These are phyloP conservation scores for Lachnellula suecica DNA, from an alignment of 2,329 filamentous ascomycete species.

Conservation along the genomic window DNA sequence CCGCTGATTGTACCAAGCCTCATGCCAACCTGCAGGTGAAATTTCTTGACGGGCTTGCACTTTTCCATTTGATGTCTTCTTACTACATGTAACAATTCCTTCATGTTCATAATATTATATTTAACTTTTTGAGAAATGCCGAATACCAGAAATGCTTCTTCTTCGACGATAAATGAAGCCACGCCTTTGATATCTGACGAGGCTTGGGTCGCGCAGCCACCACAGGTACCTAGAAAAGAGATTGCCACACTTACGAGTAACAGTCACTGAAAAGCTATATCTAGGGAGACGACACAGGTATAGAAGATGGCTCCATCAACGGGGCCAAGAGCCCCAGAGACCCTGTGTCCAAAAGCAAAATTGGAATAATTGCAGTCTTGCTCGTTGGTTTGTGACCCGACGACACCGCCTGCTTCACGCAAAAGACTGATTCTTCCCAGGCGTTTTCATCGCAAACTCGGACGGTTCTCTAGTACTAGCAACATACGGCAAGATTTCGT, in stretches of 20 bases:
- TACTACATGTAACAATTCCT: too few species aligned
- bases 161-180: neutral
- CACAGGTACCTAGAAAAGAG: neutral
- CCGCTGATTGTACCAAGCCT: too few species aligned
- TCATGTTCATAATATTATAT: too few species aligned
- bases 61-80: too few species aligned
- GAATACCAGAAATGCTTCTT: too few species aligned
- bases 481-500: constrained; percentile 61
- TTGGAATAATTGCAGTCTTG: constrained; percentile 23
- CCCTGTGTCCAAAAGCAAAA: neutral
- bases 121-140: too few species aligned
- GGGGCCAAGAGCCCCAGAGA: neutral
- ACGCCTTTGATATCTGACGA: constrained; percentile 5
- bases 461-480: constrained; percentile 66
- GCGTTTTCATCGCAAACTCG: constrained; percentile 64
- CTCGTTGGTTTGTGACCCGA: constrained; percentile 18
- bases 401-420: neutral
- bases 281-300: constrained; percentile 40
- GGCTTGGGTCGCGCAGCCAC: neutral
- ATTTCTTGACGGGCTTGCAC: too few species aligned
- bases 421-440: constrained; percentile 29
- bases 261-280: neutral
- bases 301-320: neutral
- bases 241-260: neutral
- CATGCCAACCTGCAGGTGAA: too few species aligned